A percentile compares a stretch with the other conserved stretches of the same genome.
Conservation (phyloP, 352 stramenopile species). For the Phytophthora meadii region DNA sequence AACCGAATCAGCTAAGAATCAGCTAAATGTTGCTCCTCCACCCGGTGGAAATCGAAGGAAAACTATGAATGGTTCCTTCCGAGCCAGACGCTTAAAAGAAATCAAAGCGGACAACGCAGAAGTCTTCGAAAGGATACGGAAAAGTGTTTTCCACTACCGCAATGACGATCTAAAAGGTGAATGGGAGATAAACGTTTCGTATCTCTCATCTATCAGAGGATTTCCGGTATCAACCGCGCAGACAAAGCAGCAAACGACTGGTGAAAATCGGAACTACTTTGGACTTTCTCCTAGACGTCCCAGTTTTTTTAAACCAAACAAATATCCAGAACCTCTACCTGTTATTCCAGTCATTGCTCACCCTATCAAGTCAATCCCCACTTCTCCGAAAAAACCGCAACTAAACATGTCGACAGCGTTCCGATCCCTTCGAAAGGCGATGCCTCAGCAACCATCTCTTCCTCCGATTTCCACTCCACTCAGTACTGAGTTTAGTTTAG, state of each 20-base stretch:
- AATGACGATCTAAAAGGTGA: conserved; percentile 64
- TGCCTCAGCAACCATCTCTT: conserved; percentile 69
- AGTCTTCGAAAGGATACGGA: conserved; percentile 67
- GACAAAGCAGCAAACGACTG: conserved; percentile 9
- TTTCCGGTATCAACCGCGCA: conserved; percentile 42
- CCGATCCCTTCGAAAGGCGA: conserved; percentile 70
- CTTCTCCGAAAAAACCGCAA: conserved; percentile 55
- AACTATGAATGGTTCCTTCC: conserved; percentile 58
- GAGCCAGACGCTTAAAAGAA: conserved; percentile 59
- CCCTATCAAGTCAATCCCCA: conserved; percentile 65
- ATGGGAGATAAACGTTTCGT: conserved; percentile 76
- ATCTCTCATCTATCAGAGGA: conserved; percentile 74
- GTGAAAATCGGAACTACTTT: conserved; percentile 22
- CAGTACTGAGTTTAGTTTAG: conserved; percentile 9
- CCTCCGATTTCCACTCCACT: conserved; percentile 55
- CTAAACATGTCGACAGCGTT: conserved; percentile 71
- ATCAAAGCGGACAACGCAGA: conserved; percentile 69
- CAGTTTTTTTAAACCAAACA: conserved; percentile 20
- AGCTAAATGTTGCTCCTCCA: conserved; percentile 20
- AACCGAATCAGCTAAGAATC: conserved; percentile 8
- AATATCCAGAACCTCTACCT: conserved; percentile 27
- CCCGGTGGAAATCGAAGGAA: conserved; percentile 31
- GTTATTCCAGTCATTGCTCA: conserved; percentile 45
- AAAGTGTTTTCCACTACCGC: conserved; percentile 67
- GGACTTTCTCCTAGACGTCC: conserved; percentile 21